These are phyloP conservation scores for Globisporangium radiosum DNA, from an alignment of 352 stramenopile species.

Conservation along the genomic window DNA sequence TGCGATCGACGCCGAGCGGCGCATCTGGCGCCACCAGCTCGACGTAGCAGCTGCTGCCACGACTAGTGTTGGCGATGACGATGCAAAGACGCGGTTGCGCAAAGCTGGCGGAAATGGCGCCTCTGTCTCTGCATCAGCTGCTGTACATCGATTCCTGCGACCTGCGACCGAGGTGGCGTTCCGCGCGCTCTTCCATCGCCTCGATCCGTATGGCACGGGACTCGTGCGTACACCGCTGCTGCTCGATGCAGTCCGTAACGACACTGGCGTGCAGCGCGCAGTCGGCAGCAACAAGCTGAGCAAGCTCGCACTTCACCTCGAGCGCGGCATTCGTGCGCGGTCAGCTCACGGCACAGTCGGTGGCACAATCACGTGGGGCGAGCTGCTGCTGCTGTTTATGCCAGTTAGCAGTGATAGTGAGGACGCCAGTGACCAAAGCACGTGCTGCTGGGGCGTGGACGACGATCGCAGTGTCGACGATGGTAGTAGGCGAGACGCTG, in stretches of 20 bases:
- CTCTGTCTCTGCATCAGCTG: neutral
- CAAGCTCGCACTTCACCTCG: constrained; percentile 33
- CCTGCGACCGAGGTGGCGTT: constrained; percentile 46
- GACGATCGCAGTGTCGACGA: too few species aligned
- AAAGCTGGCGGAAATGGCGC: constrained; percentile 7
- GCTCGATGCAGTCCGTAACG: constrained; percentile 30
- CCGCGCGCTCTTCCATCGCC: constrained; percentile 51
- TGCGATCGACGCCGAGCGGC: constrained; percentile 36
- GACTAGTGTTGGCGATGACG: neutral
- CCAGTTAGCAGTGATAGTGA: constrained; percentile 15
- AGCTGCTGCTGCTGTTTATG: constrained; percentile 69
- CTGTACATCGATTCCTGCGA: constrained; percentile 18
- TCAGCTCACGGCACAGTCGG: constrained; percentile 13
- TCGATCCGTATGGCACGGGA: constrained; percentile 59
- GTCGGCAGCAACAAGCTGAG: constrained; percentile 26
- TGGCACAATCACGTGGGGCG: constrained; percentile 62
- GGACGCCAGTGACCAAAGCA: neutral
- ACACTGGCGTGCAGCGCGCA: constrained; percentile 25
- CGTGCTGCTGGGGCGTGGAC: too few species aligned
- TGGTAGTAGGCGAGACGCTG: too few species aligned
- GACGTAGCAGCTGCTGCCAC: constrained; percentile 12
- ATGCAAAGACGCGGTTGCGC: neutral
- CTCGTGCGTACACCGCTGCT: constrained; percentile 28
- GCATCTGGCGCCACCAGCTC: constrained; percentile 27
- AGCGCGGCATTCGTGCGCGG: constrained; percentile 22